phyloP scores from a whole-genome alignment of 2,329 filamentous ascomycete species.

The Fusarium sp. region DNA sequence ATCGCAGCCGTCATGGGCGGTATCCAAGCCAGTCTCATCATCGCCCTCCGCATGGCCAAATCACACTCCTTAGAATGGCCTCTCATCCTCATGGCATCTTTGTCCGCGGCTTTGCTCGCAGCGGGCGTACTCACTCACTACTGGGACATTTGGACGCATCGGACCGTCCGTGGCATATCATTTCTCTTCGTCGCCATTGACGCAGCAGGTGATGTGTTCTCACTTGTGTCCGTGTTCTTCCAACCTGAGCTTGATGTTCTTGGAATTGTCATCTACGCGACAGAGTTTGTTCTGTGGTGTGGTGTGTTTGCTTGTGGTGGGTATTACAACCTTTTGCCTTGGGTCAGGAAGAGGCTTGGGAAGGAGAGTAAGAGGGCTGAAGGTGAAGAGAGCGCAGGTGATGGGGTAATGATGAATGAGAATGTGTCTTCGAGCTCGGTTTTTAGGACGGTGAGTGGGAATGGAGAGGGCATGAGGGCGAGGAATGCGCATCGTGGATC shows the following conservation, averaged over 20 bases:
- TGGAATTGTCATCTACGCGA: constrained; percentile 75
- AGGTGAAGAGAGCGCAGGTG: neutral
- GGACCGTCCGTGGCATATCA: constrained; percentile 76
- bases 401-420: constrained; percentile 56
- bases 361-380: neutral
- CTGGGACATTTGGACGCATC: constrained; percentile 74
- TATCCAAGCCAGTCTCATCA: constrained; percentile 69
- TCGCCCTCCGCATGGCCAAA: constrained; percentile 63
- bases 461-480: constrained; percentile 19
- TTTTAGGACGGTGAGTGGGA: constrained; percentile 62
- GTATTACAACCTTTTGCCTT: constrained; percentile 73
- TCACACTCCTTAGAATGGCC: constrained; percentile 67
- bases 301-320: constrained; percentile 74
- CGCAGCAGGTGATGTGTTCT: constrained; percentile 75
- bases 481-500: neutral
- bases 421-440: constrained; percentile 72
- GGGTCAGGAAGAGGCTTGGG: constrained; percentile 44
- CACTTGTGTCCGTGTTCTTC: constrained; percentile 73
- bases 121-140: constrained; percentile 76
- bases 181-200: constrained; percentile 79
- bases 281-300: constrained; percentile 74
- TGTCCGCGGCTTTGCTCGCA: constrained; percentile 72
- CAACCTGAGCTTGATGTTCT: constrained; percentile 68
- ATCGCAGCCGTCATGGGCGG: constrained; percentile 69
- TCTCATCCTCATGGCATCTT: constrained; percentile 72